Conservation (phyloP, 352 stramenopile species). For the Globisporangium polare region DNA sequence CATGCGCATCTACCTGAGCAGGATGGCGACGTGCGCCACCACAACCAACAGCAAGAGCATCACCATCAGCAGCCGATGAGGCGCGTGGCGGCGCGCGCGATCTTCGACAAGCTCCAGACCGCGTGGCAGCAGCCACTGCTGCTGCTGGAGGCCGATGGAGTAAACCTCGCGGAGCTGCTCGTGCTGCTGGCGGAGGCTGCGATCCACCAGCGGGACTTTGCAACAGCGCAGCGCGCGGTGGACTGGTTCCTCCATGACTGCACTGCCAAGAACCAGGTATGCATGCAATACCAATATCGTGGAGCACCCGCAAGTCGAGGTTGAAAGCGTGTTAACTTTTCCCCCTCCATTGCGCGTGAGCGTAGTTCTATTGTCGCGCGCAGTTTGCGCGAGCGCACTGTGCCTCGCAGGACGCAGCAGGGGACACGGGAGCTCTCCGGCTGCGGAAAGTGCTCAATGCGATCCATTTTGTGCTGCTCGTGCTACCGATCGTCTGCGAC, state of each 20-base stretch:
- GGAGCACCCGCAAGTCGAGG: not conserved
- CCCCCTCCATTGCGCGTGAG: not conserved
- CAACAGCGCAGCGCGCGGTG: constrained; percentile 43
- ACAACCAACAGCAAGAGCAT: not conserved
- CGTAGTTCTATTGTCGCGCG: constrained; percentile 83
- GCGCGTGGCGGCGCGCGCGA: constrained; percentile 26
- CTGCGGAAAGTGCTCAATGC: constrained; percentile 64
- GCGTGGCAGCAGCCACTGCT: constrained; percentile 35
- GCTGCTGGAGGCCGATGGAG: constrained; percentile 16
- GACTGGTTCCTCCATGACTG: constrained; percentile 73
- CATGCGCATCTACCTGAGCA: constrained; percentile 30
- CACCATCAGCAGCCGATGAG: not conserved
- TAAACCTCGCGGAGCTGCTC: constrained; percentile 69
- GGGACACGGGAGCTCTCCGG: constrained; percentile 34
- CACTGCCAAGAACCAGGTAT: constrained; percentile 73
- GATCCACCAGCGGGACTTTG: constrained; percentile 63
- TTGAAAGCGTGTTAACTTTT: not conserved
- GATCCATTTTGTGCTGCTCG: constrained; percentile 67
- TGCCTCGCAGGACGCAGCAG: constrained; percentile 34
- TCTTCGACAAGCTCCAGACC: constrained; percentile 31
- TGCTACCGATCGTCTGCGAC: constrained; percentile 69
- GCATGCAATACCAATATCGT: constrained; percentile 17
- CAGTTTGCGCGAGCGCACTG: constrained; percentile 80
- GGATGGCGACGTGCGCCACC: not conserved
- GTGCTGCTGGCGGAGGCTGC: constrained; percentile 70